Percentiles rank a stretch among this genome's conserved stretches.
phyloP scores from a whole-genome alignment of 768 basidiomycete genomes.

The Collybiopsis confluens region DNA sequence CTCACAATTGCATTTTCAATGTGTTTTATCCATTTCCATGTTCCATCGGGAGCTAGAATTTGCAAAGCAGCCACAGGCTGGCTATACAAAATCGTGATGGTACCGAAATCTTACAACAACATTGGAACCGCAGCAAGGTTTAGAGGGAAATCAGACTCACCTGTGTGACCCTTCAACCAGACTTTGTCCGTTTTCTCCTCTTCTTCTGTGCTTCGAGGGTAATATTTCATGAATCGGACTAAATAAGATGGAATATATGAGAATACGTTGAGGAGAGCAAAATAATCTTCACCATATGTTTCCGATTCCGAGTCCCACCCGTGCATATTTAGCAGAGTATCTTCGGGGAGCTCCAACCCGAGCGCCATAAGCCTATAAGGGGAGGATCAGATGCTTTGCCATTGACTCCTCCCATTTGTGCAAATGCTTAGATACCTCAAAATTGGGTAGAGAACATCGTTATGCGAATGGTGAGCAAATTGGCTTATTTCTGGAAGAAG shows the following conservation, averaged over 20 bases:
- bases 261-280: neutral
- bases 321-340: slow-evolving; percentile 30
- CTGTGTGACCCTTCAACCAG: slow-evolving; percentile 49
- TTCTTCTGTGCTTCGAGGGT: slow-evolving; percentile 37
- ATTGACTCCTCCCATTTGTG: neutral
- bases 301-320: slow-evolving; percentile 24
- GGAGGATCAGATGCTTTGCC: neutral
- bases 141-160: slow-evolving; percentile 17
- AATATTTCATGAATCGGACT: slow-evolving; percentile 13
- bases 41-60: slow-evolving; percentile 30
- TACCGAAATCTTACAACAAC: slow-evolving; percentile 33
- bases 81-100: slow-evolving; percentile 38
- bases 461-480: slow-evolving; percentile 18
- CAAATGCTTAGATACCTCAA: slow-evolving; percentile 21
- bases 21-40: slow-evolving; percentile 37
- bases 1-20: slow-evolving; percentile 33
- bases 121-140: no score
- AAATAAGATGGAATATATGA: neutral
- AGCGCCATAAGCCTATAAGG: slow-evolving; percentile 30
- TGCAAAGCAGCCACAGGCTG: slow-evolving; percentile 39
- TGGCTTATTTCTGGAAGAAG: slow-evolving; percentile 21
- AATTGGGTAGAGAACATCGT: slow-evolving; percentile 23
- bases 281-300: slow-evolving; percentile 31
- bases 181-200: slow-evolving; percentile 40
- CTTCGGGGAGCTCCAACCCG: slow-evolving; percentile 37